A percentile compares a stretch with the other conserved stretches of the same genome.
Conservation (phyloP, 805 yeast species). For the Lachancea lanzarotensis region DNA sequence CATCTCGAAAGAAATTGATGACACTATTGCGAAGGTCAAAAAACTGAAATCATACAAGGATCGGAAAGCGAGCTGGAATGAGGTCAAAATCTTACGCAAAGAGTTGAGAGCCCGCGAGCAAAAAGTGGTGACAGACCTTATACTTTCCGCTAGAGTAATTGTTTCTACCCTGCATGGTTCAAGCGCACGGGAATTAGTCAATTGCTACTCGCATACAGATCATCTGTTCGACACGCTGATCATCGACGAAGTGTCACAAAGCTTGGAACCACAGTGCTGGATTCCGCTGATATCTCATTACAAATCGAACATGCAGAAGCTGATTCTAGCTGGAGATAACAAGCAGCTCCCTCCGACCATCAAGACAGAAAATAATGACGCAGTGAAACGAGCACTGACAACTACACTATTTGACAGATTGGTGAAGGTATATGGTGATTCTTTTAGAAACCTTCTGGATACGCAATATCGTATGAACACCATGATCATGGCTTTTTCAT, state of each 20-base stretch:
- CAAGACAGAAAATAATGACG: constrained; percentile 44
- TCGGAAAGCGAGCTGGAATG: constrained; percentile 58
- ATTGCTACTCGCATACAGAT: constrained; percentile 36
- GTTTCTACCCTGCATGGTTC: constrained; percentile 86
- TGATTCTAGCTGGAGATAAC: constrained; percentile 89
- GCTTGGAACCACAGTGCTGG: constrained; percentile 95
- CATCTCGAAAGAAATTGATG: constrained; percentile 63
- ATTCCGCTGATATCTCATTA: constrained; percentile 72
- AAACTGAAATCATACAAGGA: constrained; percentile 60
- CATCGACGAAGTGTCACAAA: constrained; percentile 92
- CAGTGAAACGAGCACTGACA: constrained; percentile 43
- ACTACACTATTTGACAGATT: constrained; percentile 78
- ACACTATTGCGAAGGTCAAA: constrained; percentile 47
- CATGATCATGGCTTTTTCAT: constrained; percentile 72
- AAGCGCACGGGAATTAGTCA: constrained; percentile 61
- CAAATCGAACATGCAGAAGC: constrained; percentile 41
- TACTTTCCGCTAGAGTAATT: constrained; percentile 60
- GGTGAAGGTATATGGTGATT: constrained; percentile 41
- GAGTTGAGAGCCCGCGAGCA: constrained; percentile 65
- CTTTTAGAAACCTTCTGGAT: constrained; percentile 53
- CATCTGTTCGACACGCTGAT: constrained; percentile 68
- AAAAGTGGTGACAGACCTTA: constrained; percentile 51
- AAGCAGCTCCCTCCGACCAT: constrained; percentile 89
- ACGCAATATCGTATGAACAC: constrained; percentile 86
- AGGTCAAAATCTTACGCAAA: constrained; percentile 59